Conservation (phyloP, 257 asterid species). For the Solanum verrucosum region DNA sequence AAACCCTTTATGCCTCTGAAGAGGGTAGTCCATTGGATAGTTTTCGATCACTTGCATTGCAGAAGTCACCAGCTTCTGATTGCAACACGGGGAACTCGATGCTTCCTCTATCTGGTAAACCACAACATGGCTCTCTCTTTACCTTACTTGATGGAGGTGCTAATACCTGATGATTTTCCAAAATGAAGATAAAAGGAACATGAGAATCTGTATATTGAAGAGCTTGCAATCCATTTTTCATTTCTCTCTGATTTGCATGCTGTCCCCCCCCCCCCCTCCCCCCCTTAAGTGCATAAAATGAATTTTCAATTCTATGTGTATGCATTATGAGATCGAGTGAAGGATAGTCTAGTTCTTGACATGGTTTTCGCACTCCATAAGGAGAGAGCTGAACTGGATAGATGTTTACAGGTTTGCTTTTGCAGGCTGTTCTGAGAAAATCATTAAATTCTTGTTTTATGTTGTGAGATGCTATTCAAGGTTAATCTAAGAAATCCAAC, state of each 20-base stretch:
- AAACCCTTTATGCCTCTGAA: slow-evolving; percentile 66
- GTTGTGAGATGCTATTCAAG: neutral
- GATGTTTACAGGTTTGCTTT: neutral
- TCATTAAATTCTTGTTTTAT: neutral
- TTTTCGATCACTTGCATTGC: slow-evolving; percentile 53
- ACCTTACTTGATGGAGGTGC: neutral
- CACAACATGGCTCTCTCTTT: slow-evolving; percentile 1
- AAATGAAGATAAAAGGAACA: neutral
- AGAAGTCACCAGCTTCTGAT: slow-evolving; percentile 69
- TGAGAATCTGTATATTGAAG: neutral
- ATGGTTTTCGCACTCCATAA: neutral
- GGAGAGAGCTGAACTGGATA: neutral
- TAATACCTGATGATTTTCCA: neutral
- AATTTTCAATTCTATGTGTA: neutral
- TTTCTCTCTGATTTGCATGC: neutral
- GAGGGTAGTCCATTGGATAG: slow-evolving; percentile 76
- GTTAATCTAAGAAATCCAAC: neutral
- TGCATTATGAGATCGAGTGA: neutral
- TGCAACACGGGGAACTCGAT: slow-evolving; percentile 31
- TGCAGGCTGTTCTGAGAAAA: neutral
- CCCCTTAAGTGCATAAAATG: neutral
- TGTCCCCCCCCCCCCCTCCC: neutral
- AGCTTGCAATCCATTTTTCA: neutral
- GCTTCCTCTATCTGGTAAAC: slow-evolving; percentile 65
- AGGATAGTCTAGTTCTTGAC: neutral